phyloP scores from a whole-genome alignment of 2,329 filamentous ascomycete genomes.

The Cladosporium sp. region DNA sequence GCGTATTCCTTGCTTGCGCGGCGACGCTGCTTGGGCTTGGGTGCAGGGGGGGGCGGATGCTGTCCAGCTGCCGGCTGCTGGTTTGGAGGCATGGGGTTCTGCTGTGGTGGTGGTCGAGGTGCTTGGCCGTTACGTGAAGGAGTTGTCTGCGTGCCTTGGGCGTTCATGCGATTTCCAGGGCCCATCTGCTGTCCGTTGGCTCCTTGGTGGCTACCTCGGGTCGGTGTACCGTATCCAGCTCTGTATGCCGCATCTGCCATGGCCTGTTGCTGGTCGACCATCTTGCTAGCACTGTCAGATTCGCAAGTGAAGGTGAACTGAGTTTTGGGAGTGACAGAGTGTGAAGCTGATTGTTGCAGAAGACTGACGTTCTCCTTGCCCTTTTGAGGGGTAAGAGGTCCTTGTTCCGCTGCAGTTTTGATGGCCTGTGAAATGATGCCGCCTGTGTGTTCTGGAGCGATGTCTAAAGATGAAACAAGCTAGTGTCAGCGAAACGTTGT shows the following conservation, averaged over 20 bases:
- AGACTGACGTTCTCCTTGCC: slow-evolving; percentile 79
- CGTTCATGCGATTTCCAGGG: slow-evolving; percentile 6
- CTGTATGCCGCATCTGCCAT: slow-evolving; percentile 23
- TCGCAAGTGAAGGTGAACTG: slow-evolving; percentile 98
- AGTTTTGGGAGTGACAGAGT: slow-evolving; percentile 64
- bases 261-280: slow-evolving; percentile 49
- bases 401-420: slow-evolving; percentile 76
- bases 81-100: slow-evolving; percentile 9
- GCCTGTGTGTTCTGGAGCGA: slow-evolving; percentile 31
- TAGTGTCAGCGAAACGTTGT: not conserved
- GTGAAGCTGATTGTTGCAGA: slow-evolving; percentile 66
- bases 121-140: slow-evolving; percentile 8
- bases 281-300: slow-evolving; percentile 78
- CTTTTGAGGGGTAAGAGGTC: slow-evolving; percentile 53
- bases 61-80: slow-evolving; percentile 27
- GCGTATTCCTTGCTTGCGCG: slow-evolving; percentile 68
- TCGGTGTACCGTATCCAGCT: slow-evolving; percentile 13
- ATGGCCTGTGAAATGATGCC: slow-evolving; percentile 93
- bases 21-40: slow-evolving; percentile 61
- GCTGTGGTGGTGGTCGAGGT: slow-evolving; percentile 13
- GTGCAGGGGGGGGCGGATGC: slow-evolving; percentile 40
- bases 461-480: slow-evolving; percentile 41
- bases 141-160: slow-evolving; percentile 33
- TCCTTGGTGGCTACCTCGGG: slow-evolving; percentile 8
- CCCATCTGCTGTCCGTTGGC: not conserved